Percentiles rank a stretch among this genome's conserved stretches.
phyloP scores from a whole-genome alignment of 2,329 filamentous ascomycete genomes.

The Talaromyces amestolkiae region DNA sequence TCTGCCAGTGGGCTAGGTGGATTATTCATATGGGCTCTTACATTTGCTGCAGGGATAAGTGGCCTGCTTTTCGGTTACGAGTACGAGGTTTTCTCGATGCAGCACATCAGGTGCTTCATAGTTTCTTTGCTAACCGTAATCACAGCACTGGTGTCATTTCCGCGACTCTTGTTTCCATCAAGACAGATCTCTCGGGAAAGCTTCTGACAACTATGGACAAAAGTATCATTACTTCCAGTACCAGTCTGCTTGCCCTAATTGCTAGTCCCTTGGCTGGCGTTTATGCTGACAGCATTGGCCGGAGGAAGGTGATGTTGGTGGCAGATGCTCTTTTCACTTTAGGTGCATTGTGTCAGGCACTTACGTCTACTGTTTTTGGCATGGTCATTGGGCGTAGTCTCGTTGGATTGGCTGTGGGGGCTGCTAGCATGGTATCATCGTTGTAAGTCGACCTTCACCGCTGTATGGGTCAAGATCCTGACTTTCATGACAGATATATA shows the following conservation, averaged over 20 bases:
- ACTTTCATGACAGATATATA: constrained; percentile 59
- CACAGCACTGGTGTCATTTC: constrained; percentile 60
- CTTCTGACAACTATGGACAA: constrained; percentile 56
- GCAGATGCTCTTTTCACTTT: constrained; percentile 48
- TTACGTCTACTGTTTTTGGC: constrained; percentile 40
- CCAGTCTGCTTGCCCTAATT: constrained; percentile 57
- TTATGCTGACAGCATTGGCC: constrained; percentile 50
- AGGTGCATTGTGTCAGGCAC: constrained; percentile 45
- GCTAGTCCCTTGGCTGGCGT: constrained; percentile 55
- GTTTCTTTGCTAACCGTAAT: background rate
- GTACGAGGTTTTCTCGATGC: constrained; percentile 32
- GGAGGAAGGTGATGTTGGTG: constrained; percentile 48
- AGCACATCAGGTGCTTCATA: background rate
- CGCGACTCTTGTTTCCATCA: constrained; percentile 57
- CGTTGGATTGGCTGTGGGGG: constrained; percentile 49
- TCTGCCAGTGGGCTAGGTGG: constrained; percentile 28
- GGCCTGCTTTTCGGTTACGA: constrained; percentile 63
- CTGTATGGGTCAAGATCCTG: background rate
- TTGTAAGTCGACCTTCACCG: constrained; percentile 47
- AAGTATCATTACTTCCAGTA: constrained; percentile 57
- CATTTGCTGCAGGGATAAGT: constrained; percentile 57
- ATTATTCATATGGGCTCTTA: constrained; percentile 56
- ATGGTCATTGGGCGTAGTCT: constrained; percentile 49
- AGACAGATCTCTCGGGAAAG: constrained; percentile 52
- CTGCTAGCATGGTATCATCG: constrained; percentile 72